Evolutionary conservation across 2,329 filamentous ascomycete genomes (phyloP).

Genomic region (Alternaria brassicicola): DNA sequence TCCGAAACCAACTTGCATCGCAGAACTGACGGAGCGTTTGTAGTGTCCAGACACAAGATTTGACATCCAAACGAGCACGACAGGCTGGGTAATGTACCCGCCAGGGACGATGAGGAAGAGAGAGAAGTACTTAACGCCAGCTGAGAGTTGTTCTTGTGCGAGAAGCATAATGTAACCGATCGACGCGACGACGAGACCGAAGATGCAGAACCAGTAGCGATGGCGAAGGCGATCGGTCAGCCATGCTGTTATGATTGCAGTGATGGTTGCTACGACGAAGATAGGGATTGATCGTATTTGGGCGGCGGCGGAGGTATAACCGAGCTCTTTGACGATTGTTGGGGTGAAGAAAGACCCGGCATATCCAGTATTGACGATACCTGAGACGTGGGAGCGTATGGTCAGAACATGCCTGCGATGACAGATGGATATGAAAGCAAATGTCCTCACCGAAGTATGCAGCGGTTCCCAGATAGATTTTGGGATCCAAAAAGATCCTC

Average conservation of each 20-base stretch:
- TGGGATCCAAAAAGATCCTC: slow-evolving; percentile 52
- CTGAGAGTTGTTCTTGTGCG: slow-evolving; percentile 51
- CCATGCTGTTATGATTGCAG: slow-evolving; percentile 49
- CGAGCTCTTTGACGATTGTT: slow-evolving; percentile 49
- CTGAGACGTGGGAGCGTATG: neutral
- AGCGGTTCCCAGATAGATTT: slow-evolving; percentile 36
- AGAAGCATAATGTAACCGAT: slow-evolving; percentile 64
- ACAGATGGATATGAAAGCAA: neutral
- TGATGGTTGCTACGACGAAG: slow-evolving; percentile 48
- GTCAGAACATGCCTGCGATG: neutral
- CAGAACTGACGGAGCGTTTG: slow-evolving; percentile 60
- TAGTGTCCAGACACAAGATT: slow-evolving; percentile 65
- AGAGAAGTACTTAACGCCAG: slow-evolving; percentile 60
- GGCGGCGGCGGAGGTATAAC: slow-evolving; percentile 46
- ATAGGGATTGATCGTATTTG: slow-evolving; percentile 50
- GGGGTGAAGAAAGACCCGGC: slow-evolving; percentile 51
- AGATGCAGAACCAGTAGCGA: slow-evolving; percentile 60
- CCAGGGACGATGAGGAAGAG: slow-evolving; percentile 62
- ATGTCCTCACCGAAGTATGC: slow-evolving; percentile 22
- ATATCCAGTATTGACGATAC: slow-evolving; percentile 56
- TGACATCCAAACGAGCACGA: slow-evolving; percentile 62
- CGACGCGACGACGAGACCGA: slow-evolving; percentile 56
- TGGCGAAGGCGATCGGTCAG: slow-evolving; percentile 59
- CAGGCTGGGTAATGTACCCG: slow-evolving; percentile 61
- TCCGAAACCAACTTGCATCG: slow-evolving; percentile 56